Evolutionary conservation across 148 eudicot species (phyloP).

Genomic region (Persicaria maculosa): DNA sequence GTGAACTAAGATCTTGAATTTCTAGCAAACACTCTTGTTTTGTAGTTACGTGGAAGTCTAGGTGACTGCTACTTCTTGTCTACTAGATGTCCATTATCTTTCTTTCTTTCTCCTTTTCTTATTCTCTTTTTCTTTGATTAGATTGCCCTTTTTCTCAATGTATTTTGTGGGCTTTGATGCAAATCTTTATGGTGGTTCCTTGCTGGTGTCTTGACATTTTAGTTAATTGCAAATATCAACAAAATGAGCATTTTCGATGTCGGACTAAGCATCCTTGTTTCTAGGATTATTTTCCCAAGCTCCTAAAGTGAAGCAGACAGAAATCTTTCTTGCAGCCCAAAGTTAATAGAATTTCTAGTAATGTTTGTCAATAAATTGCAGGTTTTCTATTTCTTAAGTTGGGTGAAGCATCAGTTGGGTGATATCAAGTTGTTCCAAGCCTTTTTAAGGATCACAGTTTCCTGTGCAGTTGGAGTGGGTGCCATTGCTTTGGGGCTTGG

Average conservation of each 20-base stretch:
- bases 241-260: background rate
- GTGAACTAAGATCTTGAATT: background rate
- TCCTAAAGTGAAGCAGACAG: background rate
- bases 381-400: constrained; percentile 92
- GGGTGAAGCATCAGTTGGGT: constrained; percentile 82
- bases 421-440: constrained; percentile 77
- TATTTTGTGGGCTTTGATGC: background rate
- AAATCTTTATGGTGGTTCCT: background rate
- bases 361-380: constrained; percentile 19
- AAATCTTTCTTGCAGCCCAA: constrained; percentile 1
- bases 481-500: constrained; percentile 87
- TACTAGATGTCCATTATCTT: too few relatives aligned
- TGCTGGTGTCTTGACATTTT: background rate
- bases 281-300: too few relatives aligned
- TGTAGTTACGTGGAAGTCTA: background rate
- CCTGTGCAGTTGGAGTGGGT: constrained; percentile 66
- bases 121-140: too few relatives aligned
- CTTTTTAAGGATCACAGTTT: constrained; percentile 80
- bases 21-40: background rate
- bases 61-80: background rate
- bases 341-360: background rate
- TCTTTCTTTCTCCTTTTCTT: too few relatives aligned
- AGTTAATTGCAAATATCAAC: background rate
- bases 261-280: background rate
- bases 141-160: too few relatives aligned